Evolutionary conservation across 1,284 basidiomycete species (phyloP).

Genomic region (Pseudozyma tsukubaensis): DNA sequence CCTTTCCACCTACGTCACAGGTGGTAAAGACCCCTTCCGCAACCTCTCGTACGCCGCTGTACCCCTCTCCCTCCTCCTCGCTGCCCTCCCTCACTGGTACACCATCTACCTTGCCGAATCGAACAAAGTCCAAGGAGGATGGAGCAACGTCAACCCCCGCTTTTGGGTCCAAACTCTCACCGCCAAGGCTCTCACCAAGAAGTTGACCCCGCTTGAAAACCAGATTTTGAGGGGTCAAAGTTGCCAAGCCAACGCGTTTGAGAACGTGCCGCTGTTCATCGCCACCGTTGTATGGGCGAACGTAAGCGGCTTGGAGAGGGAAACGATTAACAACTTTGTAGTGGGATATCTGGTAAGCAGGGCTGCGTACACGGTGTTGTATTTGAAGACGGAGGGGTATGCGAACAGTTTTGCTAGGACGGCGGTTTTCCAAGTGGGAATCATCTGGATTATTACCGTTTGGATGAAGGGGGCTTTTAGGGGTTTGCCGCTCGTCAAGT

Average conservation of each 20-base stretch:
- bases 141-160: slow-evolving; percentile 61
- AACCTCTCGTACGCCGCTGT: slow-evolving; percentile 42
- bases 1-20: slow-evolving; percentile 13
- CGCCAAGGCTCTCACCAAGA: slow-evolving; percentile 34
- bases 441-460: slow-evolving; percentile 34
- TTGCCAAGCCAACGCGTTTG: slow-evolving; percentile 48
- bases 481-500: slow-evolving; percentile 1
- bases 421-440: slow-evolving; percentile 38
- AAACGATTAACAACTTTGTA: slow-evolving; percentile 36
- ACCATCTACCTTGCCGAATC: slow-evolving; percentile 53
- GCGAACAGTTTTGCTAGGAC: slow-evolving; percentile 45
- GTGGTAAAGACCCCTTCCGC: slow-evolving; percentile 26
- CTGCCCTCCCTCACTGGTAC: slow-evolving; percentile 59
- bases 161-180: slow-evolving; percentile 45
- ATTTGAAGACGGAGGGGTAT: slow-evolving; percentile 22
- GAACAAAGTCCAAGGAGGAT: slow-evolving; percentile 57
- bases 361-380: slow-evolving; percentile 28
- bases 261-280: slow-evolving; percentile 41
- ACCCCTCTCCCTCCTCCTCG: slow-evolving; percentile 33
- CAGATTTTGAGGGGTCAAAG: slow-evolving; percentile 54
- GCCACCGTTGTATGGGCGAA: slow-evolving; percentile 41
- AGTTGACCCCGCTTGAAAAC: slow-evolving; percentile 43
- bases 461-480: slow-evolving; percentile 31
- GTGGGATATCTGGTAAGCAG: slow-evolving; percentile 25
- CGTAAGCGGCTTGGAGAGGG: slow-evolving; percentile 4